Conservation (phyloP, 2,329 filamentous ascomycete genomes). For the Botrytis deweyae region DNA sequence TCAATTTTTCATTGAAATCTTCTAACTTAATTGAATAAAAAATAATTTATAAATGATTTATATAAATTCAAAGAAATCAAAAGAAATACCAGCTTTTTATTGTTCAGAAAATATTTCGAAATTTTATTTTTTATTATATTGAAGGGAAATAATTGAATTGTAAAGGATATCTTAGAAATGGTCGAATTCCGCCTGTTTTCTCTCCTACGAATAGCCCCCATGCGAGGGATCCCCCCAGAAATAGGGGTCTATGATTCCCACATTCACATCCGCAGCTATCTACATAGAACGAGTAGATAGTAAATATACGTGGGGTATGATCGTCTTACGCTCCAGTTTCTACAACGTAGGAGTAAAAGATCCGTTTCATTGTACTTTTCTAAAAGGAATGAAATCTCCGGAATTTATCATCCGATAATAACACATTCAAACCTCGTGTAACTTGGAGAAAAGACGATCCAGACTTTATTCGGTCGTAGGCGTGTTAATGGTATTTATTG, state of each 20-base stretch:
- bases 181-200: no score
- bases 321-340: not conserved
- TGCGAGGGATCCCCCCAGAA: not conserved
- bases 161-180: no score
- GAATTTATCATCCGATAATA: not conserved
- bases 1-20: no score
- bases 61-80: no score
- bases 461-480: not conserved
- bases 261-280: not conserved
- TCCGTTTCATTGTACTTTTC: not conserved
- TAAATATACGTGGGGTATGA: not conserved
- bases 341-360: constrained; percentile 1
- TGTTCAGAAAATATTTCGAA: no score
- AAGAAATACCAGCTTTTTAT: no score
- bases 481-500: not conserved
- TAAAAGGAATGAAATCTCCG: not conserved
- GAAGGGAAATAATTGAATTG: no score
- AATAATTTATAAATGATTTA: no score
- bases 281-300: no score
- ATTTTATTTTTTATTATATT: no score
- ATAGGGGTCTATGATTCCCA: not conserved
- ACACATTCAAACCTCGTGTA: not conserved
- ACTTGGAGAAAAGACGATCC: not conserved
- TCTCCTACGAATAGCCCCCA: no score
- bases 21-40: no score